Conservation (phyloP, 1,284 basidiomycete genomes). For the Porodaedalea pini region DNA sequence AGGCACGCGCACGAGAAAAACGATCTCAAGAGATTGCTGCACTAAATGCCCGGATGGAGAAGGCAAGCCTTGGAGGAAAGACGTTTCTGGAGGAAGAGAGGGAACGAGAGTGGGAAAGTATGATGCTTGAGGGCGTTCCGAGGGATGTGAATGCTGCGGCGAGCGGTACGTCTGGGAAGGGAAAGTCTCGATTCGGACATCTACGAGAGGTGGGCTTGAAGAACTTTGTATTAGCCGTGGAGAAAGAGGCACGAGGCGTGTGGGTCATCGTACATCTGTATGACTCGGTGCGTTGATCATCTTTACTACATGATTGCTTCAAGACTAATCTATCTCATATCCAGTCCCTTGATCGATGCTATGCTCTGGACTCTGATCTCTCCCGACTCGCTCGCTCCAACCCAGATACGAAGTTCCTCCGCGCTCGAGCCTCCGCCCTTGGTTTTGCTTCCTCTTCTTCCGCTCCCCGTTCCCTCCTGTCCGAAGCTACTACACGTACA, state of each 20-base stretch:
- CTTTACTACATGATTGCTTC: neutral
- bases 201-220: slow-evolving; percentile 74
- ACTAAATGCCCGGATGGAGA: slow-evolving; percentile 56
- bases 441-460: slow-evolving; percentile 59
- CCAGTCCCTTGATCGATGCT: slow-evolving; percentile 73
- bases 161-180: slow-evolving; percentile 33
- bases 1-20: slow-evolving; percentile 46
- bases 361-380: slow-evolving; percentile 64
- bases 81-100: slow-evolving; percentile 71
- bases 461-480: slow-evolving; percentile 20
- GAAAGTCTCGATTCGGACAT: slow-evolving; percentile 68
- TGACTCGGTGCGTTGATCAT: slow-evolving; percentile 59
- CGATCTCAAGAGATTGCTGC: slow-evolving; percentile 47
- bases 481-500: slow-evolving; percentile 20
- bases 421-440: slow-evolving; percentile 67
- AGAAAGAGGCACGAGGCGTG: slow-evolving; percentile 61
- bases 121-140: slow-evolving; percentile 36
- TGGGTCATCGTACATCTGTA: slow-evolving; percentile 85
- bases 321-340: neutral
- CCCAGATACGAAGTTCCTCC: slow-evolving; percentile 75
- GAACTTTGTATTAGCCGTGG: slow-evolving; percentile 73
- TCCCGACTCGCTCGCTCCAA: slow-evolving; percentile 65
- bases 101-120: slow-evolving; percentile 43
- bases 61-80: slow-evolving; percentile 48
- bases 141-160: slow-evolving; percentile 37